These are phyloP conservation scores for Suhomyces atakaporum DNA, from an alignment of 1,139 yeast genomes.

Conservation along the genomic window DNA sequence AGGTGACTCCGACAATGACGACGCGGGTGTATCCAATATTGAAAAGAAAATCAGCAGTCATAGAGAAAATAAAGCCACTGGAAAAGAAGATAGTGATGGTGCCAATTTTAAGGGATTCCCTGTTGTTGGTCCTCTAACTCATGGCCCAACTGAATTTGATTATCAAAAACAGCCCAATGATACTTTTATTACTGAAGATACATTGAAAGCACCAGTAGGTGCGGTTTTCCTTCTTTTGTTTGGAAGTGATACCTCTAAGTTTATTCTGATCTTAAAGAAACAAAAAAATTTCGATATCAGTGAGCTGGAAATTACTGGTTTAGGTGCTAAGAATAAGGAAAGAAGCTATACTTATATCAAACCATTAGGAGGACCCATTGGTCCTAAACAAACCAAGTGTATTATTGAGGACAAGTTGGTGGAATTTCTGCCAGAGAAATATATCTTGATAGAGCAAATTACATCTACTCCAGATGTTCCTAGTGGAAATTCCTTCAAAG, in stretches of 20 bases:
- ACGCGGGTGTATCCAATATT: slow-evolving; percentile 11
- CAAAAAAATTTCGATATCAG: slow-evolving; percentile 75
- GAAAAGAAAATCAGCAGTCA: slow-evolving; percentile 11
- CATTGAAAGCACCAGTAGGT: slow-evolving; percentile 77
- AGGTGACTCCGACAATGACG: slow-evolving; percentile 9
- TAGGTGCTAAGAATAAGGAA: slow-evolving; percentile 30
- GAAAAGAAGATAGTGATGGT: slow-evolving; percentile 8
- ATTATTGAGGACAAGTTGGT: slow-evolving; percentile 70
- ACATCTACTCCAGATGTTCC: slow-evolving; percentile 95
- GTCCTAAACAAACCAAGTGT: slow-evolving; percentile 94
- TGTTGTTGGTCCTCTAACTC: slow-evolving; percentile 40
- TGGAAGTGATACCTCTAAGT: slow-evolving; percentile 69
- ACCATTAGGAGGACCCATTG: slow-evolving; percentile 81
- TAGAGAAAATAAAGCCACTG: slow-evolving; percentile 2
- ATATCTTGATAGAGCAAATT: slow-evolving; percentile 60
- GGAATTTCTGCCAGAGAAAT: slow-evolving; percentile 58
- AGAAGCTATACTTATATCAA: slow-evolving; percentile 74
- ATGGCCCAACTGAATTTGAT: slow-evolving; percentile 37
- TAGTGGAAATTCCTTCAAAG: slow-evolving; percentile 79
- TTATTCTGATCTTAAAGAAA: slow-evolving; percentile 54
- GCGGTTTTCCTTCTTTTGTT: slow-evolving; percentile 68
- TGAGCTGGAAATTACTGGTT: slow-evolving; percentile 46
- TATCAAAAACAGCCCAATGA: slow-evolving; percentile 61
- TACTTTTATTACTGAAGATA: slow-evolving; percentile 61
- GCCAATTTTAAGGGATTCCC: slow-evolving; percentile 40